Conservation (phyloP, 495 filamentous ascomycete species). For the Xylaria palmicola region DNA sequence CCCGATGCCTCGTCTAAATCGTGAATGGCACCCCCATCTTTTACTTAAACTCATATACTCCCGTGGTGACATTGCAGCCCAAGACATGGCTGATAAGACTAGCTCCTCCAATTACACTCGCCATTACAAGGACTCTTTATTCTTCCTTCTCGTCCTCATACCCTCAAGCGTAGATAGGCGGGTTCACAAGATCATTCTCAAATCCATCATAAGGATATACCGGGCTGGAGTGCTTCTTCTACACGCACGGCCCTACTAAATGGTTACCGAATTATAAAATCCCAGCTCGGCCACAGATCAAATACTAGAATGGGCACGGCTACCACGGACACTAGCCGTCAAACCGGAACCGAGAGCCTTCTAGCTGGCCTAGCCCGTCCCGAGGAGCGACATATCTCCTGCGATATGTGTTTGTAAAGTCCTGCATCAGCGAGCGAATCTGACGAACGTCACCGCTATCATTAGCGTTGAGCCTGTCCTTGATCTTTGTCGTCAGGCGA, state of each 20-base stretch:
- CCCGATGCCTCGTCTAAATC: too few relatives aligned
- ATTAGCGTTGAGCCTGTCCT: conserved; percentile 63
- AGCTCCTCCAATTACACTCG: too few relatives aligned
- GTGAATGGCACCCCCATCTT: too few relatives aligned
- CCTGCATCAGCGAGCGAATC: conserved; percentile 83
- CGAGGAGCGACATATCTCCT: conserved; percentile 91
- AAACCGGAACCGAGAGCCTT: conserved; percentile 84
- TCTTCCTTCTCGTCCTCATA: background rate
- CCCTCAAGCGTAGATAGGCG: background rate
- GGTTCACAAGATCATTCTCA: background rate
- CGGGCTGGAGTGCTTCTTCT: background rate
- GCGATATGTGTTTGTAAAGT: conserved; percentile 94
- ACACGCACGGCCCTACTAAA: too few relatives aligned
- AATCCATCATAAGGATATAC: background rate
- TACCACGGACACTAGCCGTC: conserved; percentile 51
- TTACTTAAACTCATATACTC: too few relatives aligned
- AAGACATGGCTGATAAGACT: too few relatives aligned
- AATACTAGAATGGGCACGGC: too few relatives aligned
- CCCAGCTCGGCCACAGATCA: too few relatives aligned
- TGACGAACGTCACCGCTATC: conserved; percentile 63
- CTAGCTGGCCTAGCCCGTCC: conserved; percentile 81
- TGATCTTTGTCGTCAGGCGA: conserved; percentile 64
- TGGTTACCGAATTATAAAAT: too few relatives aligned
- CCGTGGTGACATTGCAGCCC: too few relatives aligned
- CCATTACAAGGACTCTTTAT: background rate